Base-by-base conservation (phyloP, 306 rosid genomes). In the Trifolium fragiferum region DNA sequence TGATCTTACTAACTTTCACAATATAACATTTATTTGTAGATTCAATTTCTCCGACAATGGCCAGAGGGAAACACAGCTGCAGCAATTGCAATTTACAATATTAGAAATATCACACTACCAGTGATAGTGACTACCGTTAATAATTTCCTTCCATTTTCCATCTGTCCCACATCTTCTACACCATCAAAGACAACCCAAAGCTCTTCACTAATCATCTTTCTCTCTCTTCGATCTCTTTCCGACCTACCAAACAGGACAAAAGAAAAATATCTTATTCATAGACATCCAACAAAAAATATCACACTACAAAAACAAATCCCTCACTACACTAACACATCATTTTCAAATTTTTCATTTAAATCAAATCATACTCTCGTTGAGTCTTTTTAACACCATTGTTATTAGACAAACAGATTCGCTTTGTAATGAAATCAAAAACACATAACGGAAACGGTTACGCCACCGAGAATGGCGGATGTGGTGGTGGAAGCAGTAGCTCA, bases 361-460 rank as follows among this genome's bases (percentile, higher is more conserved):
- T 19, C 41, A 20, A 14, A 30, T 19, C 73, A 53, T 14, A 33
- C 63, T 43, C 27, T 30, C 33, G 4, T 30, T 30, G 33, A 30
- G 33, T 30, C 33, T 30, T 30, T 30, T 30, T 30, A 0, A 30
- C 33, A 30, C 6, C 6, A 30, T 5, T 30, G 6, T 30, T 30
- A 30, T 35, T 35, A 7, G 7, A 37, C 2, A 57, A 32, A 19
- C 71, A 32, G 73, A 67, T 53, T 44, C 58, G 21, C 19, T 64
- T 78, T 54, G 78, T 81, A 5, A 86, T 89, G 92, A 92, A 91
- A 78, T 79, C 89, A 30, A 95, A 92, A 61, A 4, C 85, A 58
- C 86, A 76, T 69, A 77, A 72, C 59, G 89, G 83, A 30, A 84
- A 74, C 72, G 92, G 78, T 63, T 57, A 73, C 70, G 75, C 84